Evolutionary conservation across 2,329 filamentous ascomycete species (phyloP).

Genomic region (Epichloe glyceriae): DNA sequence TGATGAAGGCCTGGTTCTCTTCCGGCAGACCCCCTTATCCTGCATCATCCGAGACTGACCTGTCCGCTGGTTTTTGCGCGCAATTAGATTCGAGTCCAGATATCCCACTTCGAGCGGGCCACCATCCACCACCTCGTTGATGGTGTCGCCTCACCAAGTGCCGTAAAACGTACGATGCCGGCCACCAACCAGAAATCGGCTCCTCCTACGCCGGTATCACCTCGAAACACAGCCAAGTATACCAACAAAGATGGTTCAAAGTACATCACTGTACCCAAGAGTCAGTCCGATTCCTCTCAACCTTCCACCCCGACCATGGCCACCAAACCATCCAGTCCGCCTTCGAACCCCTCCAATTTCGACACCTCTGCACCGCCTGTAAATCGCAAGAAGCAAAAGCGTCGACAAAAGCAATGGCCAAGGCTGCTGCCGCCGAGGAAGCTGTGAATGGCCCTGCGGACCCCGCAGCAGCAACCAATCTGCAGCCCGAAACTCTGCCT

Average conservation of each 20-base stretch:
- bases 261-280: conserved; percentile 52
- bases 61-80: neutral
- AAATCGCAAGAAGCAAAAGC: conserved; percentile 93
- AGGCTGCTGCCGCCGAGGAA: conserved; percentile 40
- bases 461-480: conserved; percentile 17
- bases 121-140: conserved; percentile 19
- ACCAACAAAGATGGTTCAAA: conserved; percentile 58
- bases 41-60: conserved; percentile 1
- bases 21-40: neutral
- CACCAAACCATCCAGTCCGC: conserved; percentile 20
- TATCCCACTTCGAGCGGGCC: conserved; percentile 1
- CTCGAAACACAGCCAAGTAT: conserved; percentile 45
- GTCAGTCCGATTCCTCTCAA: conserved; percentile 38
- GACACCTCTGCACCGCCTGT: conserved; percentile 36
- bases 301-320: conserved; percentile 36
- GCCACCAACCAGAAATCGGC: conserved; percentile 39
- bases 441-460: conserved; percentile 28
- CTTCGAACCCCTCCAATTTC: conserved; percentile 13
- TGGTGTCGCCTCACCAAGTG: conserved; percentile 23
- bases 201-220: conserved; percentile 35
- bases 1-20: neutral
- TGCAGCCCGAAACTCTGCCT: conserved; percentile 12
- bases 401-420: conserved; percentile 68
- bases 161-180: conserved; percentile 32
- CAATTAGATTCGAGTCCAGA: neutral